Base-by-base conservation (phyloP, 2,329 filamentous ascomycete species). In the Fusarium duplospermum region DNA sequence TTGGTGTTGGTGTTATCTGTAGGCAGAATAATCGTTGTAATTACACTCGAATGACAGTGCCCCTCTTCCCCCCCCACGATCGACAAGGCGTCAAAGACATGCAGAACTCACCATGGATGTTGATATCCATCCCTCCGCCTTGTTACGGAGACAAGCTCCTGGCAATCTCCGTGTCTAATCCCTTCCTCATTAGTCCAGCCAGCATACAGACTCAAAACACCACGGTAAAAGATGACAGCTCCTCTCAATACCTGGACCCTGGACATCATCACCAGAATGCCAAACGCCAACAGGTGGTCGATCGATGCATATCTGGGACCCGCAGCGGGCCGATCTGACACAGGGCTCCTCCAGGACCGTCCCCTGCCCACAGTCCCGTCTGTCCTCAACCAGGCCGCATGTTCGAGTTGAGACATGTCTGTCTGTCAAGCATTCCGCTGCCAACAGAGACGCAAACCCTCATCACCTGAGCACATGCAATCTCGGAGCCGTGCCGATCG, bases 281-380 rank as follows among this genome's bases (percentile, higher is more conserved):
- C 69, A 52, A 52, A 50, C 45, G 45, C 45, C 45, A 50, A 58
- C 71, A 73, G 71, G 60, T 63, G 42, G 69, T 70, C 35, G 69
- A 75, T 75, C 72, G 60, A 62, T 67, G 59, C 69, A 70, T 69
- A 72, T 74, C 69, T 67, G 24, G 52, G 72, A 64, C 72, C 72
- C 69, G 50, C 72, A 72, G 72, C 72, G 72, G 72, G 72, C 72
- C 72, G 72, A 75, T 75, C 72, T 74, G 72, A 72, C 66, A 75
- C 72, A 60, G 45, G 69, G 56, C 62, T 24, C 50, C 50, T 69
- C 71, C 64, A 20, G 57, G 64, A 36, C 36, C 18, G 45, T 64
- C 22, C 40, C 54, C 33, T 36, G 31, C 29, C 45, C 35, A 13
- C 14, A 60, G 29, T 33, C 13, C 31, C 31, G 31, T 33, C 31